phyloP scores from a whole-genome alignment of 2,329 filamentous ascomycete genomes.

The Sclerotinia subarctica region DNA sequence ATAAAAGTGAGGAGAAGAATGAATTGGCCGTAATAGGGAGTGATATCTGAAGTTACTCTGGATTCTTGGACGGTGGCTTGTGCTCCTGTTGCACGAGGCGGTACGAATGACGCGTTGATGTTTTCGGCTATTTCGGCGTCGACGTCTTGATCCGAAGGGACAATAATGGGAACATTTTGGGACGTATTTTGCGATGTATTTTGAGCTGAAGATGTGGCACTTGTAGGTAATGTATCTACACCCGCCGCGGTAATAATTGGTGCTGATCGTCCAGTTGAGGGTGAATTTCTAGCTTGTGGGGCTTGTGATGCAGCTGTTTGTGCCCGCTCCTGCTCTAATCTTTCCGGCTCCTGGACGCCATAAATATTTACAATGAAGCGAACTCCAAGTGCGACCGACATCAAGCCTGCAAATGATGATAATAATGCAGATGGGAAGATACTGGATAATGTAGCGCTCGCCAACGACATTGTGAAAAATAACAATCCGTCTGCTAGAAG shows the following conservation, averaged over 20 bases:
- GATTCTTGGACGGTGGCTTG: slow-evolving; percentile 35
- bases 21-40: slow-evolving; percentile 55
- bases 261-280: slow-evolving; percentile 23
- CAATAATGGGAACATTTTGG: slow-evolving; percentile 48
- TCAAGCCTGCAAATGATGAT: slow-evolving; percentile 51
- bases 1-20: slow-evolving; percentile 54
- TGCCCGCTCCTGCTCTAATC: slow-evolving; percentile 41
- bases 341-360: slow-evolving; percentile 58
- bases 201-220: slow-evolving; percentile 9
- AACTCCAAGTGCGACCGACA: slow-evolving; percentile 56
- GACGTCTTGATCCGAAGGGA: slow-evolving; percentile 62
- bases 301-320: slow-evolving; percentile 32
- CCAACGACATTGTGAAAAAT: slow-evolving; percentile 52
- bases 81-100: slow-evolving; percentile 27
- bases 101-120: slow-evolving; percentile 32
- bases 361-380: slow-evolving; percentile 60
- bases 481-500: slow-evolving; percentile 60
- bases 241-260: slow-evolving; percentile 34
- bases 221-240: slow-evolving; percentile 26
- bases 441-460: slow-evolving; percentile 54
- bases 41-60: slow-evolving; percentile 43
- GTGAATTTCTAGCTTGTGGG: slow-evolving; percentile 31
- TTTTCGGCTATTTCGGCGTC: slow-evolving; percentile 55
- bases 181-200: slow-evolving; percentile 15
- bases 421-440: slow-evolving; percentile 57